phyloP scores from a whole-genome alignment of 768 basidiomycete genomes.

The Tulasnella sp. region DNA sequence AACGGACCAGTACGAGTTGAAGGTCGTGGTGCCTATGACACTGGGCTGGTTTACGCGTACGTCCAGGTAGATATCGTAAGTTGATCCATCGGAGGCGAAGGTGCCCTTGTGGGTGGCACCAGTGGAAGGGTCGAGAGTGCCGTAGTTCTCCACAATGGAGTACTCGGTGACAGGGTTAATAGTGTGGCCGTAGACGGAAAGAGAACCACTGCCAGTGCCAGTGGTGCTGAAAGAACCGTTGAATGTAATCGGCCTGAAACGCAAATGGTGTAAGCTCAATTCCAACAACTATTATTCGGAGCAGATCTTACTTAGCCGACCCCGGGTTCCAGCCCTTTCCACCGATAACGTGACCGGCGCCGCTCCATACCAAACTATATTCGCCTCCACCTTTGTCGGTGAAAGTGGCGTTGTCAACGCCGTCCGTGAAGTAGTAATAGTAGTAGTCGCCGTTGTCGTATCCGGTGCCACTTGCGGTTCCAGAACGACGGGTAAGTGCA shows the following conservation, averaged over 20 bases:
- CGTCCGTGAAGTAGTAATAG: slow-evolving; percentile 33
- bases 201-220: not conserved
- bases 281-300: too few species aligned
- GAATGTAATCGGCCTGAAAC: slow-evolving; percentile 1
- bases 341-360: slow-evolving; percentile 32
- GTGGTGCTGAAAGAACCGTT: not conserved
- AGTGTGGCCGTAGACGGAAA: slow-evolving; percentile 9
- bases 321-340: slow-evolving; percentile 35
- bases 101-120: slow-evolving; percentile 30
- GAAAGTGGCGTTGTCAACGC: slow-evolving; percentile 26
- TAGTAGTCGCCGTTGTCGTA: slow-evolving; percentile 28
- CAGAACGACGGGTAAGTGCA: slow-evolving; percentile 2
- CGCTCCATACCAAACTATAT: slow-evolving; percentile 30
- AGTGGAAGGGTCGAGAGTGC: slow-evolving; percentile 16
- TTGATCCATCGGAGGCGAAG: slow-evolving; percentile 34
- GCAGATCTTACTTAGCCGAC: slow-evolving; percentile 23
- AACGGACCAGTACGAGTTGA: slow-evolving; percentile 13
- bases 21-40: slow-evolving; percentile 13
- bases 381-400: slow-evolving; percentile 27
- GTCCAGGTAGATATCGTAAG: slow-evolving; percentile 36
- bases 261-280: too few species aligned
- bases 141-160: slow-evolving; percentile 10
- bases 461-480: slow-evolving; percentile 25
- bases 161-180: slow-evolving; percentile 16
- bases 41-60: slow-evolving; percentile 28